Base-by-base conservation (phyloP, 805 yeast genomes). In the Torulaspora microellipsoides region DNA sequence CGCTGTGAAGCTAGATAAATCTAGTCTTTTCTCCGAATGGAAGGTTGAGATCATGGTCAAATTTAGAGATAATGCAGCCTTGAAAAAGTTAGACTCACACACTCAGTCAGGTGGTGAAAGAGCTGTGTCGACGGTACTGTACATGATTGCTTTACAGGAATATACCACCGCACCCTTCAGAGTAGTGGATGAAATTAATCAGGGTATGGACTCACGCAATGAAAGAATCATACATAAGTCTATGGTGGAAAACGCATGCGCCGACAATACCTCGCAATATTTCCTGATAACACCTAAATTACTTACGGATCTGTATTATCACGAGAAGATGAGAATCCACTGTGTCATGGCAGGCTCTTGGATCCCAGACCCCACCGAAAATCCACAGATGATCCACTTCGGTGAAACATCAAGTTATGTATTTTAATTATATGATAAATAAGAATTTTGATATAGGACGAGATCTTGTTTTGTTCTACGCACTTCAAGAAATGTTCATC, bases 51-150 rank as follows among this genome's bases (percentile, higher is more conserved):
- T 95, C 34, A 61, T 80, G 62, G 98, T 93, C 8, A 81, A 87
- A 49, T 93, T 93, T 62, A 75, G 99, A 58, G 88, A 84, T 51
- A 77, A 73, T 37, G 80, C 89, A 12, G 80, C 74, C n/a, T 62
- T 85, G 46, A 80, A 81, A 49, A 76, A 77, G 14, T 71, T 93
- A 38, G 90, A 87, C 56, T 79, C 87, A n/a, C 88, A 84, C 45
- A 79, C 91, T 2, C 99, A 93, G 62, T 87, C 96, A 1, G 99
- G 99, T 44, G 99, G 99, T 39, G 99, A 93, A 64, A 78, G 96
- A 57, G 95, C 98, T 1, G 96, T 93, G 0, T 83, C 97, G 0
- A 93, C 98, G 0, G 91, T 91, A 2, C 77, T 90, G 40, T 93
- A 85, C 60, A 76, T 93, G 59, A 85, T 93, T 72, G 82, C 98